A percentile compares a stretch with the other conserved stretches of the same genome.
Conservation (phyloP, 148 eudicot genomes). For the Euryodendron excelsum region DNA sequence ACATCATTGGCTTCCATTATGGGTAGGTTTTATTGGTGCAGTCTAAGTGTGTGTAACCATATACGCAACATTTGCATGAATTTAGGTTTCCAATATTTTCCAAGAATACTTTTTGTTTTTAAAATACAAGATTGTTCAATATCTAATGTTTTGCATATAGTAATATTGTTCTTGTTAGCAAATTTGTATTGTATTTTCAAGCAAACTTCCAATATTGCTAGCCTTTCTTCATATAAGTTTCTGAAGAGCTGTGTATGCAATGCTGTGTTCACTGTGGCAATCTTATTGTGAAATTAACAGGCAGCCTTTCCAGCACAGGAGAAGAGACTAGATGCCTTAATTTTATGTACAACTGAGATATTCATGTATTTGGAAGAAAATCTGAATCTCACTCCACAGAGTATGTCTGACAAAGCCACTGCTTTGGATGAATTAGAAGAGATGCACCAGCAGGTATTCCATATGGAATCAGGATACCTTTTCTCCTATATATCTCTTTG, state of each 20-base stretch:
- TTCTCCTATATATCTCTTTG: neutral
- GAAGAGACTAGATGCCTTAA: conserved; percentile 83
- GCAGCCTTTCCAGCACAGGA: conserved; percentile 89
- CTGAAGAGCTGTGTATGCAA: neutral
- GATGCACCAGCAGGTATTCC: conserved; percentile 80
- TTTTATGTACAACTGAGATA: conserved; percentile 69
- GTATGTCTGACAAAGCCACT: conserved; percentile 78
- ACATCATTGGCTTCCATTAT: neutral
- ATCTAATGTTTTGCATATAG: neutral
- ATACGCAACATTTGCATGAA: neutral
- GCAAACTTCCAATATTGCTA: neutral
- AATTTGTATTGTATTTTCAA: neutral
- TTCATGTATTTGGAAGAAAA: conserved; percentile 78
- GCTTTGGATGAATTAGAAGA: conserved; percentile 86
- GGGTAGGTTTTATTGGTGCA: no score
- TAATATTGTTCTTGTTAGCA: neutral
- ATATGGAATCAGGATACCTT: neutral
- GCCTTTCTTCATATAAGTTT: neutral
- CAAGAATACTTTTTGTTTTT: neutral
- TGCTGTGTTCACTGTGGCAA: neutral
- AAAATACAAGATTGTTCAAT: neutral
- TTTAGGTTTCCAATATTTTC: neutral
- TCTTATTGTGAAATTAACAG: conserved; percentile 36
- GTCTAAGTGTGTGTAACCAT: no score
- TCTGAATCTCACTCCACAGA: conserved; percentile 76